A percentile compares a stretch with the other conserved stretches of the same genome.
Conservation (phyloP, 768 basidiomycete species). For the Agrocybe pediades region DNA sequence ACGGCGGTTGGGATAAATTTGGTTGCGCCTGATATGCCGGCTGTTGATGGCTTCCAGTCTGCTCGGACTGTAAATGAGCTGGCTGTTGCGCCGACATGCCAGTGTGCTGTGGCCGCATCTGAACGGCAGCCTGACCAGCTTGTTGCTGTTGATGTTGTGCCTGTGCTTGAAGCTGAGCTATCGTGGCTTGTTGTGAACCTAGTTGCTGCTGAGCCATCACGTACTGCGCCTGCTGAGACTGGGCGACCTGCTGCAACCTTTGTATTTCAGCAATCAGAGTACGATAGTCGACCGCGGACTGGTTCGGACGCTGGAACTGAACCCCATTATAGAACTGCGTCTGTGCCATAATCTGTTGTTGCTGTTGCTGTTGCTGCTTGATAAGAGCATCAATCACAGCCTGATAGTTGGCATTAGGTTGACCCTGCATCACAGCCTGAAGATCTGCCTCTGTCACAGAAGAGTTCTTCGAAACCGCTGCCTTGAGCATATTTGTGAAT, state of each 20-base stretch:
- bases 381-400: slow-evolving; percentile 31
- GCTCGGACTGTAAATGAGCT: too few relatives aligned
- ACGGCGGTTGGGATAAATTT: too few relatives aligned
- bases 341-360: slow-evolving; percentile 15
- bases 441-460: slow-evolving; percentile 23
- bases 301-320: slow-evolving; percentile 15
- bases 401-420: slow-evolving; percentile 34
- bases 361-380: slow-evolving; percentile 28
- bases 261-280: slow-evolving; percentile 23
- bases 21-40: too few relatives aligned
- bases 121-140: slow-evolving; percentile 10
- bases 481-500: slow-evolving; percentile 12
- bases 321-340: slow-evolving; percentile 16
- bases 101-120: too few relatives aligned
- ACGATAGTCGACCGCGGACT: slow-evolving; percentile 18
- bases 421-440: slow-evolving; percentile 31
- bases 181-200: background rate
- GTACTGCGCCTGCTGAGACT: background rate
- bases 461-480: slow-evolving; percentile 18
- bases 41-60: too few relatives aligned
- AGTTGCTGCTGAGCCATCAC: background rate
- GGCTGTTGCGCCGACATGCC: too few relatives aligned
- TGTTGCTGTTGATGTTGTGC: slow-evolving; percentile 4
- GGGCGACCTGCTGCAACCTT: slow-evolving; percentile 14
- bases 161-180: background rate